Base-by-base conservation (phyloP, 805 yeast genomes). In the Kuraishia borneana region DNA sequence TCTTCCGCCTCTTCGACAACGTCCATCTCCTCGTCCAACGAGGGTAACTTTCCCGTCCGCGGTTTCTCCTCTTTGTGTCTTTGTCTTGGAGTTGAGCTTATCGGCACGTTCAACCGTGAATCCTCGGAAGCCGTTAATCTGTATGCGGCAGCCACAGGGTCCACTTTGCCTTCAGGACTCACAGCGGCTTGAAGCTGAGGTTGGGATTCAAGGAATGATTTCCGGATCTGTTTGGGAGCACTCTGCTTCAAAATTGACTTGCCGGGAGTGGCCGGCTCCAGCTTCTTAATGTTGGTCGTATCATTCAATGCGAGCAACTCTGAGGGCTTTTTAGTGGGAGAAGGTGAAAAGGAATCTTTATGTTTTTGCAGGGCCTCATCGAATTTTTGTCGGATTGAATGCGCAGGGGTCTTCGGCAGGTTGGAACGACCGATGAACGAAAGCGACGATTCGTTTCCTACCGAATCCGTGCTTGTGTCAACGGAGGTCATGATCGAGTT, bases 71-170 rank as follows among this genome's bases (percentile, higher is more conserved):
- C 12, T 16, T 25, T 25, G 4, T 21, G 14, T 8, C 21, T 10
- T 12, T 25, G 21, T 9, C 32, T n/a, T 20, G 25, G 13, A 6
- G 32, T 18, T 6, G 28, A 22, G 25, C 25, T 8, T 12, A 30
- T 9, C 6, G 22, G 25, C 12, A 25, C 7, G 32, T 30, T 18
- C 25, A 30, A 10, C 25, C 10, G 9, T 8, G 18, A 12, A 30
- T 56, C 56, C 20, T 56, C 50, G 7, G 66, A 66, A 3, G 63
- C 56, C 34, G 60, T 50, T 4, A 57, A 37, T 2, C 59, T 60
- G 20, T 48, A 48, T 4, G 60, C 54, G 3, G 49, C 55, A 36
- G 52, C 56, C 4, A 54, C 40, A 3, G 61, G 58, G 35, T 58
- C 59, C 7, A 54, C 21, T 22, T 48, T 50, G 1, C 54, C 56